A percentile compares a stretch with the other conserved stretches of the same genome.
Conservation (phyloP, 2,329 filamentous ascomycete species). For the Aphanocladium album region DNA sequence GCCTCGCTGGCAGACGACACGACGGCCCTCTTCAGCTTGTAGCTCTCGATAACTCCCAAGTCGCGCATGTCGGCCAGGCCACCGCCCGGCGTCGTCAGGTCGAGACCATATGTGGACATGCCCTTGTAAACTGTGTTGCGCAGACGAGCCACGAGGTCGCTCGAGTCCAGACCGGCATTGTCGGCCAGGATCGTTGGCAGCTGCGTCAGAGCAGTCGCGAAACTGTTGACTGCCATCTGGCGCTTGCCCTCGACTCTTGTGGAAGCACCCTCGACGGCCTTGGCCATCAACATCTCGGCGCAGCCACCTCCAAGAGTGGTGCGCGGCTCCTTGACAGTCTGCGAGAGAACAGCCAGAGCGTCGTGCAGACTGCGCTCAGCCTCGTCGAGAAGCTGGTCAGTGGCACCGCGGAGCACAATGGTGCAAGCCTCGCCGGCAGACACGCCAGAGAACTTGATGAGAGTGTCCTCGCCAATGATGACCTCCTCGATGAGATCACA, state of each 20-base stretch:
- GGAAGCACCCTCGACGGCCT: conserved; percentile 89
- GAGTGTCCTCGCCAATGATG: conserved; percentile 94
- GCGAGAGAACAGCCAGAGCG: conserved; percentile 89
- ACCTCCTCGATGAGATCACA: conserved; percentile 97
- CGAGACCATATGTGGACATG: conserved; percentile 85
- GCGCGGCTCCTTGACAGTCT: conserved; percentile 90
- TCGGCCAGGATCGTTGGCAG: conserved; percentile 95
- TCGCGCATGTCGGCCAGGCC: conserved; percentile 96
- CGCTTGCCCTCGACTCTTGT: conserved; percentile 96
- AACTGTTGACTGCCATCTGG: conserved; percentile 85
- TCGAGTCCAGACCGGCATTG: conserved; percentile 94
- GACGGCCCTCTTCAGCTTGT: conserved; percentile 98
- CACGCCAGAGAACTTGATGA: conserved; percentile 96
- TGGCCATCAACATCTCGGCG: conserved; percentile 98
- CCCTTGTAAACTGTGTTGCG: conserved; percentile 94
- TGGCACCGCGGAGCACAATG: conserved; percentile 91
- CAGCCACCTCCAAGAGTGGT: conserved; percentile 94
- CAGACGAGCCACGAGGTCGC: conserved; percentile 84
- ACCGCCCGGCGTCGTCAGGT: conserved; percentile 82
- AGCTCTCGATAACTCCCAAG: conserved; percentile 91
- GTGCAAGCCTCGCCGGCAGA: conserved; percentile 93
- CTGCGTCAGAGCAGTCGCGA: conserved; percentile 83
- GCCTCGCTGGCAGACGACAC: conserved; percentile 95
- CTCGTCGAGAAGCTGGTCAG: conserved; percentile 94
- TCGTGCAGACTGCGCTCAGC: conserved; percentile 95